Evolutionary conservation across 192 early-diverging fungal genomes (phyloP).

Genomic region (Entomortierella beljakovae): DNA sequence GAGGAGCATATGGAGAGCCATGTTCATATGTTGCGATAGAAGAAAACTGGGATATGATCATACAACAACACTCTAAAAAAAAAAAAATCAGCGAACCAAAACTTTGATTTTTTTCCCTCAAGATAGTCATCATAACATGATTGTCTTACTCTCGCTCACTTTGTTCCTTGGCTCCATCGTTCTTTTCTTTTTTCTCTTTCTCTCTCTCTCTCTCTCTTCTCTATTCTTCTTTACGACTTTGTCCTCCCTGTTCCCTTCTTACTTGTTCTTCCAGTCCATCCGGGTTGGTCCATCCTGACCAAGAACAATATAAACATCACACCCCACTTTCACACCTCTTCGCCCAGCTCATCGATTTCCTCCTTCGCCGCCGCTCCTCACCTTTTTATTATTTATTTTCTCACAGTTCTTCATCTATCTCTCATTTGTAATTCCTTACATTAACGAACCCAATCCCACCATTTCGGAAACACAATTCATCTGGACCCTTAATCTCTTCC

Average conservation of each 20-base stretch:
- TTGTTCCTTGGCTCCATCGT: neutral
- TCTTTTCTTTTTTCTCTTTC: neutral
- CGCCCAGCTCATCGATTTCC: neutral
- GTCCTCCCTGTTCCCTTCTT: neutral
- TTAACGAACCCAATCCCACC: neutral
- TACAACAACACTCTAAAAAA: no score
- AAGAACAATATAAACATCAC: no score
- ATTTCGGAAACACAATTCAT: no score
- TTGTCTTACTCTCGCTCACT: neutral
- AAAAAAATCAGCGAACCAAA: neutral
- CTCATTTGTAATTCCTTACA: neutral
- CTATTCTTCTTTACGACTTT: neutral
- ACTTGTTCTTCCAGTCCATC: neutral
- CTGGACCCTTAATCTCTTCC: no score
- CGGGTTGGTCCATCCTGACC: no score
- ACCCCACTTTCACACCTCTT: neutral
- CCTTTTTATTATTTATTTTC: neutral
- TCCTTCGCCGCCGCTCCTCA: neutral
- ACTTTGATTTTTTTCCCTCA: neutral
- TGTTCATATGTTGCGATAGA: neutral
- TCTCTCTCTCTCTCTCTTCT: neutral
- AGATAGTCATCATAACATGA: neutral
- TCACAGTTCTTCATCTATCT: neutral
- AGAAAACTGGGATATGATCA: no score
- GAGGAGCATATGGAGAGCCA: no score